phyloP scores from a whole-genome alignment of 2,329 filamentous ascomycete genomes.

The Xylaria sp. region DNA sequence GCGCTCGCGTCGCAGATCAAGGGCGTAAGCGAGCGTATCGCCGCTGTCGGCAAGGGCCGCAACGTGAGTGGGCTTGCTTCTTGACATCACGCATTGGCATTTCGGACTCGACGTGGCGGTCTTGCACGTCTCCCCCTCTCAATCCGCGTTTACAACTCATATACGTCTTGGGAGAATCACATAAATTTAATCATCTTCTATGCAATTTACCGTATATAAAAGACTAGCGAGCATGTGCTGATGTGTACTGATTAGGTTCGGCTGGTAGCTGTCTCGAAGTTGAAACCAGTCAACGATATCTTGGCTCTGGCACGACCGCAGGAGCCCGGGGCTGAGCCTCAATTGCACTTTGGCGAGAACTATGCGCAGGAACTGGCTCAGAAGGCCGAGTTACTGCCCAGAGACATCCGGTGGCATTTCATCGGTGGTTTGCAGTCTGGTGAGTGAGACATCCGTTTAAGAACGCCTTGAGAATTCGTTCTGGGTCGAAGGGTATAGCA shows the following conservation, averaged over 20 bases:
- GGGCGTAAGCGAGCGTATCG: conserved; percentile 63
- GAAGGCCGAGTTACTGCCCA: conserved; percentile 81
- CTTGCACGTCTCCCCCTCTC: no score
- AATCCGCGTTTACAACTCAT: no score
- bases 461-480: background rate
- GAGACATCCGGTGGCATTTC: conserved; percentile 88
- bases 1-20: conserved; percentile 67
- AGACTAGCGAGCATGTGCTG: background rate
- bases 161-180: no score
- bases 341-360: conserved; percentile 93
- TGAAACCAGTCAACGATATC: conserved; percentile 92
- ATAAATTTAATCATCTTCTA: no score
- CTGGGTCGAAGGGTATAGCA: background rate
- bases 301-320: conserved; percentile 72
- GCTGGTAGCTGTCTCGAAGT: conserved; percentile 92
- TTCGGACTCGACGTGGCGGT: background rate
- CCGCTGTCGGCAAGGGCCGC: conserved; percentile 57
- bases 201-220: background rate
- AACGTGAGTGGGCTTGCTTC: conserved; percentile 51
- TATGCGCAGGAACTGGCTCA: conserved; percentile 89
- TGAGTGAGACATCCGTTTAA: conserved; percentile 40
- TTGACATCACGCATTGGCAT: background rate
- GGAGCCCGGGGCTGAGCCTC: conserved; percentile 56
- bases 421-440: conserved; percentile 89
- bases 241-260: conserved; percentile 62